Percentiles rank a stretch among this genome's conserved stretches.
phyloP scores from a whole-genome alignment of 768 basidiomycete species.

The Sarcodon aspratus region DNA sequence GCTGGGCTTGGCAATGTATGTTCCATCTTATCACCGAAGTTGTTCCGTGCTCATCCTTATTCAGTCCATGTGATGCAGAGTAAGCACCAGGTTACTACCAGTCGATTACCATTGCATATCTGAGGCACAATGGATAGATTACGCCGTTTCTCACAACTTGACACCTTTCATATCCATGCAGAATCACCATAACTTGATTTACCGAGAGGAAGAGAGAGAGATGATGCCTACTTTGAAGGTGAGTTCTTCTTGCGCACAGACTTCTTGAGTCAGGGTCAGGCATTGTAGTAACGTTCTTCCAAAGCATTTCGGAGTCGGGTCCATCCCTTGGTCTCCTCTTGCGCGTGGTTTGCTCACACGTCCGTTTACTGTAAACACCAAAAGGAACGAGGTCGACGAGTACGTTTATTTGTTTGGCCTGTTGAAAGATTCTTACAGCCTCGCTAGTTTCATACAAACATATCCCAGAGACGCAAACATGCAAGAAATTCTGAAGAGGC shows the following conservation, averaged over 20 bases:
- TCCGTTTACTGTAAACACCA: constrained; percentile 10
- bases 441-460: too few species aligned
- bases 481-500: too few species aligned
- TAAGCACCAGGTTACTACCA: constrained; percentile 1
- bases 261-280: not conserved
- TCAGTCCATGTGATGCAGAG: constrained; percentile 19
- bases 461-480: too few species aligned
- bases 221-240: constrained; percentile 21
- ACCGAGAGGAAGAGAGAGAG: constrained; percentile 32
- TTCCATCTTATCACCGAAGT: not conserved
- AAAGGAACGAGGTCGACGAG: constrained; percentile 16
- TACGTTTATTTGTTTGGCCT: constrained; percentile 9
- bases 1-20: constrained; percentile 23
- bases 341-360: constrained; percentile 15
- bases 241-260: not conserved
- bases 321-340: constrained; percentile 30
- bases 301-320: constrained; percentile 22
- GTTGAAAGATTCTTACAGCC: constrained; percentile 5
- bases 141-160: constrained; percentile 16
- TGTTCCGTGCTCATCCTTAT: not conserved
- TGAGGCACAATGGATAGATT: constrained; percentile 4
- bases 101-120: not conserved
- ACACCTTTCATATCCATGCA: constrained; percentile 38
- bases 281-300: constrained; percentile 7
- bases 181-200: constrained; percentile 29